Percentiles rank a stretch among this genome's conserved stretches.
Evolutionary conservation across 2,329 filamentous ascomycete genomes (phyloP).

Genomic region (Beauveria brongniartii): DNA sequence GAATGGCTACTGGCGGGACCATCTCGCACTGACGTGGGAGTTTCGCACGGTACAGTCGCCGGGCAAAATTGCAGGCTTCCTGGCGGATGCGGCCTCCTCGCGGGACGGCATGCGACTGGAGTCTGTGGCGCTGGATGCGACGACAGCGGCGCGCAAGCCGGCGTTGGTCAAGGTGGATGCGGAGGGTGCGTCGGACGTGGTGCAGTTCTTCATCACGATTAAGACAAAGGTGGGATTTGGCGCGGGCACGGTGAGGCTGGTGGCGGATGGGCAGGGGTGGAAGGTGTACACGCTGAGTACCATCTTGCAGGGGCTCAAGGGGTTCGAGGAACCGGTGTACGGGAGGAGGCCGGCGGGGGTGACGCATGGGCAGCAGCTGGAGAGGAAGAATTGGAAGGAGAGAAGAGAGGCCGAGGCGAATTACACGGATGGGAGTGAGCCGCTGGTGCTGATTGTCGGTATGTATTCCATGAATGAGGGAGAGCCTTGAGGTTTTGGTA

Average conservation of each 20-base stretch:
- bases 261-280: slow-evolving; percentile 28
- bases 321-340: slow-evolving; percentile 36
- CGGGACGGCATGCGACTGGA: slow-evolving; percentile 2
- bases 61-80: slow-evolving; percentile 1
- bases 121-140: not conserved
- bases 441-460: slow-evolving; percentile 16
- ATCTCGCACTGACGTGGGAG: slow-evolving; percentile 44
- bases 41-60: slow-evolving; percentile 34
- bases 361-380: slow-evolving; percentile 25
- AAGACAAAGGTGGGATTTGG: slow-evolving; percentile 14
- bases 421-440: slow-evolving; percentile 13
- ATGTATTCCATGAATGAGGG: not conserved
- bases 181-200: slow-evolving; percentile 11
- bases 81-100: slow-evolving; percentile 5
- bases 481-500: too few relatives aligned
- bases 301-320: slow-evolving; percentile 38
- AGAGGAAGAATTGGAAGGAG: slow-evolving; percentile 18
- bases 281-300: slow-evolving; percentile 53
- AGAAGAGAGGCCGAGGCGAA: slow-evolving; percentile 12
- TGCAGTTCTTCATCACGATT: slow-evolving; percentile 16
- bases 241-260: slow-evolving; percentile 14
- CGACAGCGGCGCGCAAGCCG: not conserved
- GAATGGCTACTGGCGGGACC: slow-evolving; percentile 46
- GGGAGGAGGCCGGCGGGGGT: slow-evolving; percentile 40
- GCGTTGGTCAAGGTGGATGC: slow-evolving; percentile 9